Evolutionary conservation across 2,329 filamentous ascomycete genomes (phyloP), one percentile per base, ranked within the genome.

Genomic region (Calonectria pauciramosa): DNA sequence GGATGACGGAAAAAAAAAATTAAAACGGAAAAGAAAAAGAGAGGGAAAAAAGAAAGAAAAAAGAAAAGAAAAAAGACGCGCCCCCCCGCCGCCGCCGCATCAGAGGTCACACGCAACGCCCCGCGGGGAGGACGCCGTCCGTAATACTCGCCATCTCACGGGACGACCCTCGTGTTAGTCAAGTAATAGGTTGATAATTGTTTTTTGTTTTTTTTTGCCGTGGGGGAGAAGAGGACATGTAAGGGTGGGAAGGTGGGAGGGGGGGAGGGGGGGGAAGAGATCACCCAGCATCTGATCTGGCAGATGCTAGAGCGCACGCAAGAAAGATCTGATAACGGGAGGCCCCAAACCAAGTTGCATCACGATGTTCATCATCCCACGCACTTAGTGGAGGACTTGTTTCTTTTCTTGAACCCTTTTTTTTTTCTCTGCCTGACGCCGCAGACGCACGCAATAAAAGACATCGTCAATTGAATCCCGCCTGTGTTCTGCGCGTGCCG

Each of bases 361-460:
- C 56, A 63, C 56, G 56, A 63, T 63, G 56, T 20, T 38, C 36
- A 63, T 47, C 44, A 71, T 71, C 69, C 60, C 69, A 51, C 69
- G 32, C 49, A 23, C n/a, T 63, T 41, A 63, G 56, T 14, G 30
- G 30, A 11, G 18, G 23, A 23, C 32, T 60, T n/a, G 32, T 67
- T 77, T 79, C 76, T 49, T n/a, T 44, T 44, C n/a, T n/a, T 60
- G 26, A n/a, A n/a, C n/a, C n/a, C n/a, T n/a, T 11, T 41, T 41
- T 60, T 26, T 36, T 59, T 59, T 28, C 20, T 13, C n/a, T 13
- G 41, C 13, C 51, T 78, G 47, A 79, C 78, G 78, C 78, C 74
- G 76, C 76, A 79, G 77, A 80, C 78, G 78, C 78, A 77, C 54
- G 38, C 54, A 73, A 59, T 65, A 23, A 51, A 51, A 26, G n/a